Percentiles rank a stretch among this genome's conserved stretches.
Evolutionary conservation across 306 rosid genomes (phyloP).

Genomic region (Inga laurina): DNA sequence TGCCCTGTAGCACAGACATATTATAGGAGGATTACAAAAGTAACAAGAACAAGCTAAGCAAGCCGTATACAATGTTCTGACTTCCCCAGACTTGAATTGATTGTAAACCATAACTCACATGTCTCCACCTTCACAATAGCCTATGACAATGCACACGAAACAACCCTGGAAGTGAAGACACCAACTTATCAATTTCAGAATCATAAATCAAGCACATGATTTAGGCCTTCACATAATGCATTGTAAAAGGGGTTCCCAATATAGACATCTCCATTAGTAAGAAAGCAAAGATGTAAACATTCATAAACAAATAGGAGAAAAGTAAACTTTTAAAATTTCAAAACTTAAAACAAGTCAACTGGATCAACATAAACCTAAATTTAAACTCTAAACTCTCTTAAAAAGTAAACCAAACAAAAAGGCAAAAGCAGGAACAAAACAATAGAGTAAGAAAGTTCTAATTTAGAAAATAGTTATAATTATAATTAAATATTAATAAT

Average conservation of each 20-base stretch:
- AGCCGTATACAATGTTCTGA: slow-evolving; percentile 7
- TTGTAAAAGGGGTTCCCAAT: background rate
- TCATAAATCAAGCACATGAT: slow-evolving; percentile 28
- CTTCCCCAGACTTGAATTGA: slow-evolving; percentile 27
- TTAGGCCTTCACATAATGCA: slow-evolving; percentile 1
- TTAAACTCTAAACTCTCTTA: background rate
- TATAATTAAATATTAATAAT: background rate
- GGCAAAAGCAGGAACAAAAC: background rate
- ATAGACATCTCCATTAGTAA: background rate
- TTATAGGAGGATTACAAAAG: slow-evolving; percentile 10
- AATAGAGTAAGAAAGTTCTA: slow-evolving; percentile 8
- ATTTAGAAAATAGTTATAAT: background rate
- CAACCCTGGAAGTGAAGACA: slow-evolving; percentile 72
- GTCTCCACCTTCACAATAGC: slow-evolving; percentile 98
- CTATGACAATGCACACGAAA: slow-evolving; percentile 89
- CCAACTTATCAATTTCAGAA: slow-evolving; percentile 28
- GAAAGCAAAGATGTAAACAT: background rate
- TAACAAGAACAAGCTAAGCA: slow-evolving; percentile 26
- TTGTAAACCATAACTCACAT: slow-evolving; percentile 60
- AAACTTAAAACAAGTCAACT: background rate
- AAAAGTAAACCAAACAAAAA: slow-evolving; percentile 14
- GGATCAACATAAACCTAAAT: slow-evolving; percentile 8
- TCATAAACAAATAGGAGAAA: background rate
- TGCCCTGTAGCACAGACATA: slow-evolving; percentile 61
- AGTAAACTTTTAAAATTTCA: slow-evolving; percentile 6